Conservation (phyloP, 306 rosid species). For the Rosa rugosa region DNA sequence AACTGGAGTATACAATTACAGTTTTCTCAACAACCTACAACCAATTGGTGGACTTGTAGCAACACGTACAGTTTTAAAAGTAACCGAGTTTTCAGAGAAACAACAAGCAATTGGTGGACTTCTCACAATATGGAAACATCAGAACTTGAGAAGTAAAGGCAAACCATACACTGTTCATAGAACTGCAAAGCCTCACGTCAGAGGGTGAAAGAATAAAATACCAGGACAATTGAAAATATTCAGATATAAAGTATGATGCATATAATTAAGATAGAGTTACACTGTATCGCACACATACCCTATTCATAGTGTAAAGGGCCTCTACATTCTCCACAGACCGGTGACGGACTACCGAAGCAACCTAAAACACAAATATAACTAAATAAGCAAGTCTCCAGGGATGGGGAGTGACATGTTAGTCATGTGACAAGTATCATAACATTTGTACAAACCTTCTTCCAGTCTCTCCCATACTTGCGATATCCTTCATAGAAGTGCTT, state of each 20-base stretch:
- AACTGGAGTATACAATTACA: neutral
- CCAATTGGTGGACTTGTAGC: neutral
- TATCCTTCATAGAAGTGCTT: slow-evolving; percentile 79
- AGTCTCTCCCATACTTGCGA: slow-evolving; percentile 85
- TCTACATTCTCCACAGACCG: slow-evolving; percentile 88
- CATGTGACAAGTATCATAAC: slow-evolving; percentile 16
- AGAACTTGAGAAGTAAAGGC: neutral
- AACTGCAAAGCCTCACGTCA: neutral
- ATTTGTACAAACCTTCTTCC: slow-evolving; percentile 79
- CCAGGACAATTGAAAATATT: neutral
- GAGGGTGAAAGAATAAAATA: neutral
- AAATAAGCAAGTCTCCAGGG: neutral
- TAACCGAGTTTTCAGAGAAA: neutral
- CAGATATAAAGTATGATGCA: neutral
- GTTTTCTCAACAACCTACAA: neutral
- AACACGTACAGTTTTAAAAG: neutral
- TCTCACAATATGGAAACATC: neutral
- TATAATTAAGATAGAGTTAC: neutral
- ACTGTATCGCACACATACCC: slow-evolving; percentile 42
- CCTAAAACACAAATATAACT: slow-evolving; percentile 42
- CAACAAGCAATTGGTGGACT: slow-evolving; percentile 13
- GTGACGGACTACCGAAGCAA: slow-evolving; percentile 64
- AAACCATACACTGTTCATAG: neutral
- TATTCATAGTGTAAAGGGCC: slow-evolving; percentile 88
- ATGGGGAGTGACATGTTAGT: neutral